Evolutionary conservation across 345 rosid species (phyloP), one percentile per base, ranked within the genome.

Genomic region (Mangifera indica): DNA sequence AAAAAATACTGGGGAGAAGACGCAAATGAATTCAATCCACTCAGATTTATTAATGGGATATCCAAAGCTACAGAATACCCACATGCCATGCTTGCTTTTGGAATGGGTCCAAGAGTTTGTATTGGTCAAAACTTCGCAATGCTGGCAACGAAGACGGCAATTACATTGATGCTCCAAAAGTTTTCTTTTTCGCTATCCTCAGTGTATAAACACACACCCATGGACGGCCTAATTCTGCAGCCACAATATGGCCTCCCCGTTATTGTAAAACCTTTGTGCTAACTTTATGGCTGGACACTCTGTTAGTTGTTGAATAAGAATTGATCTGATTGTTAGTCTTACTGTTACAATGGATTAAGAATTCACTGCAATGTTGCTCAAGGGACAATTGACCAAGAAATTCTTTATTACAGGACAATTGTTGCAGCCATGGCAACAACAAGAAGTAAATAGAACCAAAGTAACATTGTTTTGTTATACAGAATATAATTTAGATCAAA

Each of bases 1-100:
- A 76, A 83, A 53, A 69, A 77, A 37, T 66, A 82, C 13, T 86
- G 91, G 94, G 95, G 95, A 74, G 78, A 82, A 9, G 95, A 91
- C 73, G 84, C 77, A 4, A 34, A 85, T 9, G 76, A 85, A 65
- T 91, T 91, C 85, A 83, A 85, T 57, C 93, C 93, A 0, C 0
- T 71, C 22, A 76, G 89, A 21, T 87, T 88, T 63, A 48, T 21
- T 57, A 77, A 79, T 60, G 84, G 89, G 0, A 71, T 77, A 18
- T 53, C 82, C 34, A 73, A 72, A 14, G 85, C 95, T 8, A 82
- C 83, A 5, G 76, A 62, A 2, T 83, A 83, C 74, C 89, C 89
- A 5, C 85, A 77, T 77, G 89, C 83, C 22, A 69, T 87, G 40
- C 73, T 86, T 5, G 78, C 84, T 0, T 91, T 89, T 32, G 81